A percentile compares a stretch with the other conserved stretches of the same genome.
phyloP scores from a whole-genome alignment of 2,329 filamentous ascomycete genomes.

The Magnaporthiopsis incrustans region DNA sequence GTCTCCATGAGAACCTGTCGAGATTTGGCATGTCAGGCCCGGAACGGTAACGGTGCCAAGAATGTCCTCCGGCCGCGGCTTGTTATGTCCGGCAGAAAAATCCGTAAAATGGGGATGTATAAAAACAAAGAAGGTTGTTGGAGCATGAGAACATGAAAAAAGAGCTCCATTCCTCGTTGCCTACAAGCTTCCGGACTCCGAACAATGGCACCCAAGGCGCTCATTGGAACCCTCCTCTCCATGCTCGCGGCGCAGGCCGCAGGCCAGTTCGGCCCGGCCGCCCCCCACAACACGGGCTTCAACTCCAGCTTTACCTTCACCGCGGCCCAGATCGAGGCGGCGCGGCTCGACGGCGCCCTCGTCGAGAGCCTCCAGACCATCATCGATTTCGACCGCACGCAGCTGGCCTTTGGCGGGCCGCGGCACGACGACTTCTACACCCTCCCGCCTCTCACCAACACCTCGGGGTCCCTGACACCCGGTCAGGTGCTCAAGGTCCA shows the following conservation, averaged over 20 bases:
- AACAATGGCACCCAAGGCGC: background rate
- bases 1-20: no score
- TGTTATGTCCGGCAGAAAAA: background rate
- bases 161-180: background rate
- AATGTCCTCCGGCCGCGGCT: background rate
- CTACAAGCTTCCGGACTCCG: background rate
- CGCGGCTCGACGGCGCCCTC: constrained; percentile 13
- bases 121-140: background rate
- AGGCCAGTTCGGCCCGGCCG: background rate
- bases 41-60: background rate
- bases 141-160: background rate
- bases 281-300: constrained; percentile 10
- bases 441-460: no score
- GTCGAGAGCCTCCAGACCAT: no score
- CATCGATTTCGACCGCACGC: no score
- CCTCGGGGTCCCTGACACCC: no score
- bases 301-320: constrained; percentile 23
- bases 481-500: no score
- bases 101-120: background rate
- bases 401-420: no score
- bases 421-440: no score
- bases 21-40: no score
- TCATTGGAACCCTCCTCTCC: background rate
- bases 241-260: background rate
- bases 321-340: constrained; percentile 16